Evolutionary conservation across 2,329 filamentous ascomycete species (phyloP).

Genomic region (Raffaelea albimanens): DNA sequence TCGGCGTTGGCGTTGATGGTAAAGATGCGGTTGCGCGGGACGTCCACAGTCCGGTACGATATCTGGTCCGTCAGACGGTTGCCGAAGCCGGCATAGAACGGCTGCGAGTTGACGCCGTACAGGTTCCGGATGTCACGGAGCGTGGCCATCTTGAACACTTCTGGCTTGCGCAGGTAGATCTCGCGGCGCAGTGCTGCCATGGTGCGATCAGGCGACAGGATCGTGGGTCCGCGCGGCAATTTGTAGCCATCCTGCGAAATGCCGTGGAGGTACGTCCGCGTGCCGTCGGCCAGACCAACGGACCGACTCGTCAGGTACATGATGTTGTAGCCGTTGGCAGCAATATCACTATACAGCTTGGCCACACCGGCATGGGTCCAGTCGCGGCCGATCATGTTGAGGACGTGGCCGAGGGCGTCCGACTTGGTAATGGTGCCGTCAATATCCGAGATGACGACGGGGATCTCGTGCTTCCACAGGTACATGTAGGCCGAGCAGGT

Average conservation of each 20-base stretch:
- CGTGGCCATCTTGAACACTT: constrained; percentile 99
- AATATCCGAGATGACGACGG: constrained; percentile 96
- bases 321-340: constrained; percentile 94
- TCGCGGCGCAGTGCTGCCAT: constrained; percentile 88
- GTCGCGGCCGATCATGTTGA: constrained; percentile 94
- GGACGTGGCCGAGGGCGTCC: constrained; percentile 83
- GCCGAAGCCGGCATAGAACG: constrained; percentile 95
- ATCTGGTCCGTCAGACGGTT: constrained; percentile 94
- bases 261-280: constrained; percentile 79
- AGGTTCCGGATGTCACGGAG: constrained; percentile 86
- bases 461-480: constrained; percentile 82
- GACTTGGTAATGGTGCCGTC: constrained; percentile 99
- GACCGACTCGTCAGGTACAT: constrained; percentile 94
- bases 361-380: constrained; percentile 97
- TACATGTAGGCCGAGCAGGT: constrained; percentile 91
- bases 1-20: constrained; percentile 96
- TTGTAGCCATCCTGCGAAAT: constrained; percentile 81
- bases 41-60: constrained; percentile 91
- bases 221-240: constrained; percentile 83
- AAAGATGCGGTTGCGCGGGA: constrained; percentile 89
- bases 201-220: constrained; percentile 88
- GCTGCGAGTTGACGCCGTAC: constrained; percentile 66
- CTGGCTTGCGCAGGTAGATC: constrained; percentile 89
- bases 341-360: constrained; percentile 94
- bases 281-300: constrained; percentile 87